These are phyloP conservation scores for Globisporangium paddicum DNA, from an alignment of 352 stramenopile species.

Conservation along the genomic window DNA sequence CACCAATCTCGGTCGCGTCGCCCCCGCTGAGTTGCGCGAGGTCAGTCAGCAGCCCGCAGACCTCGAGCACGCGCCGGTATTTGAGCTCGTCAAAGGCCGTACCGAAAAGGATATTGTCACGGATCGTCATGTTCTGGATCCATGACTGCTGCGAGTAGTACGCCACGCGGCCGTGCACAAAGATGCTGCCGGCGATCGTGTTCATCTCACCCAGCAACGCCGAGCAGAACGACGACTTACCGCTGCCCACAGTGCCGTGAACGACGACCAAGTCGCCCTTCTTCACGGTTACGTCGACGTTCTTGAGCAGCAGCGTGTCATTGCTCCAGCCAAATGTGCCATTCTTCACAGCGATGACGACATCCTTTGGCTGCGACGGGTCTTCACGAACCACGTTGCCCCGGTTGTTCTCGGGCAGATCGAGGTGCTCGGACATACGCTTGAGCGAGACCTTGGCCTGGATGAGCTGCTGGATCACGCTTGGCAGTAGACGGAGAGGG, in stretches of 20 bases:
- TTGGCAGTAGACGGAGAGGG: conserved; percentile 25
- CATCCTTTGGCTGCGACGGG: neutral
- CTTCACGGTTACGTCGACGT: conserved; percentile 23
- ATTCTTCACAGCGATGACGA: conserved; percentile 16
- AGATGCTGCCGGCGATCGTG: conserved; percentile 5
- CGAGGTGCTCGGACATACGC: conserved; percentile 25
- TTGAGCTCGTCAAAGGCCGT: conserved; percentile 34
- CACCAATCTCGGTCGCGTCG: conserved; percentile 91
- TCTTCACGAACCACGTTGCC: conserved; percentile 10
- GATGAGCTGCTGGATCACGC: conserved; percentile 19
- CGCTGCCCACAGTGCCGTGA: neutral
- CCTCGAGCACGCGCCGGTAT: conserved; percentile 59
- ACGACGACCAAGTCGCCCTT: neutral
- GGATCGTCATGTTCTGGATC: conserved; percentile 84
- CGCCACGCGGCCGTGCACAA: conserved; percentile 14
- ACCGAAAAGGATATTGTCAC: conserved; percentile 92
- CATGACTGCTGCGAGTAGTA: conserved; percentile 73
- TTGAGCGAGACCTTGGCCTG: conserved; percentile 29
- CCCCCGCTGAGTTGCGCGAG: conserved; percentile 70
- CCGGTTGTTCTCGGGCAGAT: conserved; percentile 12
- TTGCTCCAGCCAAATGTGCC: conserved; percentile 25
- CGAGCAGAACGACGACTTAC: neutral
- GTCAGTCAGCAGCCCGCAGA: conserved; percentile 84
- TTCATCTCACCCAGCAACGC: neutral
- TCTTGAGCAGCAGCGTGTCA: conserved; percentile 14